phyloP scores from a whole-genome alignment of 1,284 basidiomycete species.

The Ganoderma resinaceum region DNA sequence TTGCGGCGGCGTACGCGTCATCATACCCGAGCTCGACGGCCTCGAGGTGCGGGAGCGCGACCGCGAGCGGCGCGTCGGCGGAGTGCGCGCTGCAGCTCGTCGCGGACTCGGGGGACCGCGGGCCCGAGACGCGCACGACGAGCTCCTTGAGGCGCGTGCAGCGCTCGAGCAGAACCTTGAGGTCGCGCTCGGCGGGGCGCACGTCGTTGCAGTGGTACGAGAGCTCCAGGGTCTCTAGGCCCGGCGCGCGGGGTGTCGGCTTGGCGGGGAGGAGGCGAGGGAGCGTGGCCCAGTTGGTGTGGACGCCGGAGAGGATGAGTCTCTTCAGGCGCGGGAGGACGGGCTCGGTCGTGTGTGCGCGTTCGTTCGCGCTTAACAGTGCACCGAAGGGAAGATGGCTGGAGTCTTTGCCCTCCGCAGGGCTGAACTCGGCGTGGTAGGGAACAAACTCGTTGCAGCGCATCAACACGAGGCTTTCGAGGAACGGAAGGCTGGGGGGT shows the following conservation, averaged over 20 bases:
- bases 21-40: conserved; percentile 31
- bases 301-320: conserved; percentile 35
- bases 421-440: conserved; percentile 51
- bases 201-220: conserved; percentile 34
- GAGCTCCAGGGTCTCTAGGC: conserved; percentile 29
- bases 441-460: conserved; percentile 62
- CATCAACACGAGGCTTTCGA: conserved; percentile 59
- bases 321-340: conserved; percentile 29
- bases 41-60: conserved; percentile 26
- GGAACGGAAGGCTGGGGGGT: conserved; percentile 36
- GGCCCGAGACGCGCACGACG: conserved; percentile 29
- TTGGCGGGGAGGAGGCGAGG: conserved; percentile 25
- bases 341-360: neutral
- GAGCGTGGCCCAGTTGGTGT: conserved; percentile 31
- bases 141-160: conserved; percentile 25
- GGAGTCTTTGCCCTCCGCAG: conserved; percentile 45
- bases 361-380: conserved; percentile 15
- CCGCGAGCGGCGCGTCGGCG: conserved; percentile 15
- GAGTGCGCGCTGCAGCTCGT: neutral
- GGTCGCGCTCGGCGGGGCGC: conserved; percentile 26
- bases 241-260: neutral
- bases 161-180: conserved; percentile 20
- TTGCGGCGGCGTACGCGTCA: conserved; percentile 21
- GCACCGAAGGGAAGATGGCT: conserved; percentile 43
- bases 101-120: conserved; percentile 1